These are phyloP conservation scores for Macrolepiota dolichaula DNA, from an alignment of 768 basidiomycete species.

Conservation along the genomic window DNA sequence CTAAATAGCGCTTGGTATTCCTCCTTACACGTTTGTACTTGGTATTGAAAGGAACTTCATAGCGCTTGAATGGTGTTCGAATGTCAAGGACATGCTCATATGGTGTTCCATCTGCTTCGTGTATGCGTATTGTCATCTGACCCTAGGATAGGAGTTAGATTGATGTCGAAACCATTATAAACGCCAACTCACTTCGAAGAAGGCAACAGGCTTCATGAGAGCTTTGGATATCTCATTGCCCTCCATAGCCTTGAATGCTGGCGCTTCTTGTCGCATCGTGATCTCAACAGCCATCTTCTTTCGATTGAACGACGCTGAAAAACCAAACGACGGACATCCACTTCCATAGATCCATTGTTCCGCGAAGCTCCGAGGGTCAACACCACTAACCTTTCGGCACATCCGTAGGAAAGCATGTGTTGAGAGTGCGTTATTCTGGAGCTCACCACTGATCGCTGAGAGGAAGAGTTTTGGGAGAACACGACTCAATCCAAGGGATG, in stretches of 20 bases:
- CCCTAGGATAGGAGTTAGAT: constrained; percentile 47
- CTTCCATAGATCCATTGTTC: constrained; percentile 99
- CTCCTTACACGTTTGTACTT: constrained; percentile 96
- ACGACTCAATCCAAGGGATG: constrained; percentile 89
- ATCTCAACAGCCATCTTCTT: constrained; percentile 99
- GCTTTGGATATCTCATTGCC: constrained; percentile 64
- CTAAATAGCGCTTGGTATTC: constrained; percentile 94
- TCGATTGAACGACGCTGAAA: constrained; percentile 90
- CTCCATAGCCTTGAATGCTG: constrained; percentile 71
- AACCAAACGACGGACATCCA: constrained; percentile 89
- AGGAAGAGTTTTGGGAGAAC: constrained; percentile 94
- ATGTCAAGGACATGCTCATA: constrained; percentile 98
- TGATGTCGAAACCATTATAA: neutral
- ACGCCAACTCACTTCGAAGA: constrained; percentile 70
- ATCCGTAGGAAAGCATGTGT: constrained; percentile 89
- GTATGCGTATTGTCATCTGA: constrained; percentile 97
- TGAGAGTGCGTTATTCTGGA: constrained; percentile 79
- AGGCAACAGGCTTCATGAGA: constrained; percentile 75
- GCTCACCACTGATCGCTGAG: constrained; percentile 88
- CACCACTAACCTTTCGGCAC: constrained; percentile 91
- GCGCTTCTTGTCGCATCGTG: constrained; percentile 85
- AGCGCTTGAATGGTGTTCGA: constrained; percentile 82
- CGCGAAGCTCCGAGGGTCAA: constrained; percentile 87
- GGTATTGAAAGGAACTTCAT: constrained; percentile 97
- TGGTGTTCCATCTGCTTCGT: constrained; percentile 98